Evolutionary conservation across 495 filamentous ascomycete species (phyloP), one percentile per base, ranked within the genome.

Genomic region (Neurospora sp.): DNA sequence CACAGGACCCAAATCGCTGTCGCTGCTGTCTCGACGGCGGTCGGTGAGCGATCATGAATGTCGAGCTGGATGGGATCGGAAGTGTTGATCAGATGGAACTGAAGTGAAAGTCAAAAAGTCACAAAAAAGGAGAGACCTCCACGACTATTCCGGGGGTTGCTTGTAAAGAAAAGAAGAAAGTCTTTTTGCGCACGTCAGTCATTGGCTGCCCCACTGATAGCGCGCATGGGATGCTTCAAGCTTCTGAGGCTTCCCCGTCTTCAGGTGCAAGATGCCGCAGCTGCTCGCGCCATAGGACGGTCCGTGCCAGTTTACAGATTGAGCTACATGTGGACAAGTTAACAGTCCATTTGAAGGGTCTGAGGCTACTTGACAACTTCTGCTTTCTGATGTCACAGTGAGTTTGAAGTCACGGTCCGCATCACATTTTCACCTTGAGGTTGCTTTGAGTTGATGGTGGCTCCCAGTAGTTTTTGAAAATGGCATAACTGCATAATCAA

Each of bases 121-220:
- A 53, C 40, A 42, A 69, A 73, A 71, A 44, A 42, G 45, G 70
- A 70, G 41, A 37, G 7, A 35, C 9, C 71, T 65, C 72, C 73
- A 73, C 73, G 70, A 70, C 71, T 69, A 9, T 71, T 31, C 22
- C 70, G 31, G 70, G 22, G 40, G 1, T 59, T 37, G 40, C 70
- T 71, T 71, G 68, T 3, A 59, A 37, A 48, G 61, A 61, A 61
- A 68, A 38, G 44, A 48, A 71, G 39, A 38, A 73, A 68, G 38
- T 71, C 69, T 74, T 35, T 65, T 37, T 71, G 72, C 45, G n/a
- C 22, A 35, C 39, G 39, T 44, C 70, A 44, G 45, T 59, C 38
- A 74, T 74, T 74, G 72, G 72, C 53, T 68, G 69, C 72, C 61
- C 72, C 72, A 71, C 48, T 37, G 53, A 35, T 35, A 65, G 53